Evolutionary conservation across 495 filamentous ascomycete genomes (phyloP).

Genomic region (Penicillium crystallinum): DNA sequence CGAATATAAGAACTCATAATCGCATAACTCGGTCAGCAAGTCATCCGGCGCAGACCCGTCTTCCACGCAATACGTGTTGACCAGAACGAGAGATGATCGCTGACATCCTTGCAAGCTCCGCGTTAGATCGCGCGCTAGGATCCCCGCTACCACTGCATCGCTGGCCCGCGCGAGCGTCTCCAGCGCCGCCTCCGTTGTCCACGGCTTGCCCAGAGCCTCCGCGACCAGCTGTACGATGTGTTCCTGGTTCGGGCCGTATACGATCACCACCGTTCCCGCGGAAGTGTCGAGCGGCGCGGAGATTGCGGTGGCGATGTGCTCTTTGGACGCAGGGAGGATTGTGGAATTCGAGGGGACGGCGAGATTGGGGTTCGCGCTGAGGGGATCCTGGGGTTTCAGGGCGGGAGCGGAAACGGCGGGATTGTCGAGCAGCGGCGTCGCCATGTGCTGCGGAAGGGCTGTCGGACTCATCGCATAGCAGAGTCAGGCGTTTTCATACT

Average conservation of each 20-base stretch:
- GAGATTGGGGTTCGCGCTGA: not conserved
- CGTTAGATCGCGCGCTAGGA: constrained; percentile 49
- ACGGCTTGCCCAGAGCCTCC: constrained; percentile 63
- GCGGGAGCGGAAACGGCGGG: not conserved
- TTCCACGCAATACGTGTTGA: constrained; percentile 70
- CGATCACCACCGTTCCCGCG: constrained; percentile 46
- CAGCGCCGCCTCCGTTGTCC: constrained; percentile 50
- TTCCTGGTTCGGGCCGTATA: constrained; percentile 57
- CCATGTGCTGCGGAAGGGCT: constrained; percentile 33
- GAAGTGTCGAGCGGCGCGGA: not conserved
- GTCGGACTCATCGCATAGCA: constrained; percentile 43
- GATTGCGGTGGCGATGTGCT: not conserved
- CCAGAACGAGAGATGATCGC: constrained; percentile 49
- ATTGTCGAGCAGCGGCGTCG: constrained; percentile 32
- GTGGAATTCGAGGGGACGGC: not conserved
- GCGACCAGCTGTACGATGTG: constrained; percentile 62
- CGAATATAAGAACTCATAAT: constrained; percentile 82
- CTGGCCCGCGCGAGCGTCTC: constrained; percentile 44
- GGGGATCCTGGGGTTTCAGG: not conserved
- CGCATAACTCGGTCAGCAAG: constrained; percentile 56
- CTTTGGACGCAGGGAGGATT: not conserved
- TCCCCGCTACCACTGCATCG: constrained; percentile 53
- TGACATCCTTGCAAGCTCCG: constrained; percentile 45
- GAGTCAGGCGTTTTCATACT: constrained; percentile 26
- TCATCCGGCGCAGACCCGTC: constrained; percentile 62